These are phyloP conservation scores for Eragrostis tef DNA, from an alignment of 202 grass and related monocot species.

Conservation along the genomic window DNA sequence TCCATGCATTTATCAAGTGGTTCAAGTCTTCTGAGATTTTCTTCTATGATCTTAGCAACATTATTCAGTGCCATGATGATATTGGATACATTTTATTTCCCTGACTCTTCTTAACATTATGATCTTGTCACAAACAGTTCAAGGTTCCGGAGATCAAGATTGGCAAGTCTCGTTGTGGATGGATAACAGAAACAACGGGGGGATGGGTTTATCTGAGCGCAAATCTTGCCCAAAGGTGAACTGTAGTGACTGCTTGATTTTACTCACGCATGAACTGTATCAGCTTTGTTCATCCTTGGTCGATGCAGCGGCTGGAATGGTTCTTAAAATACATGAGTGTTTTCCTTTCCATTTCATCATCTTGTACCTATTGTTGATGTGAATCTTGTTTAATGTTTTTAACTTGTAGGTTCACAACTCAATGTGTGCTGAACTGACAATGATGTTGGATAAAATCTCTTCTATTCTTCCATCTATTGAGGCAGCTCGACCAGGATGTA, in stretches of 20 bases:
- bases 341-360: conserved; percentile 20
- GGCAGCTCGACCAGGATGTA: conserved; percentile 76
- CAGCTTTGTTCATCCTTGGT: not conserved
- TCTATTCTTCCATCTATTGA: conserved; percentile 90
- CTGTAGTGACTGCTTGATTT: conserved; percentile 3
- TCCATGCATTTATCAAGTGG: not conserved
- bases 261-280: conserved; percentile 12
- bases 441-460: conserved; percentile 71
- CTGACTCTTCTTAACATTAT: conserved; percentile 27
- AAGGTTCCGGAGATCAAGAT: conserved; percentile 42
- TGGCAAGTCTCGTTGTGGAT: not conserved
- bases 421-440: conserved; percentile 69
- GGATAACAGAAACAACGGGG: conserved; percentile 32
- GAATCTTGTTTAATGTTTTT: conserved; percentile 17
- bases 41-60: conserved; percentile 23
- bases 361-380: conserved; percentile 20
- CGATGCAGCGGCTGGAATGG: not conserved
- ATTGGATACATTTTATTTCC: not conserved
- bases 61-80: conserved; percentile 29
- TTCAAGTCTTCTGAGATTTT: not conserved
- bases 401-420: conserved; percentile 67
- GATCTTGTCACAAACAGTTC: conserved; percentile 43
- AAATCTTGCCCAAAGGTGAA: conserved; percentile 60
- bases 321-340: not conserved
- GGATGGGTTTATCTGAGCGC: conserved; percentile 35